A percentile compares a stretch with the other conserved stretches of the same genome.
Conservation (phyloP, 768 basidiomycete genomes). For the Paxillus involutus region DNA sequence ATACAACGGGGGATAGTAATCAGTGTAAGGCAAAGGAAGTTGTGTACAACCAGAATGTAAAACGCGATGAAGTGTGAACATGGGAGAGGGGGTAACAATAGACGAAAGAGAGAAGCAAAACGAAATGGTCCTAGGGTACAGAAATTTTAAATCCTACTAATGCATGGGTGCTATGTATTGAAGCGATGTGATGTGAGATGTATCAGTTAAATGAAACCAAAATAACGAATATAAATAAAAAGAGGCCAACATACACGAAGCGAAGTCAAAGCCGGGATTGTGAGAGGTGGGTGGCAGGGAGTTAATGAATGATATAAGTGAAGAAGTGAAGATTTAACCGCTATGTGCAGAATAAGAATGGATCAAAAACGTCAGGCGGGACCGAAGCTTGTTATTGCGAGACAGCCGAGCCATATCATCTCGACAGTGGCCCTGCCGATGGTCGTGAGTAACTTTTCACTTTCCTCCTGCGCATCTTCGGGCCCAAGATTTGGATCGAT, state of each 20-base stretch:
- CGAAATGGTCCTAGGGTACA: slow-evolving; percentile 16
- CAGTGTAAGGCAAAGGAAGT: slow-evolving; percentile 4
- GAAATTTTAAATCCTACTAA: slow-evolving; percentile 21
- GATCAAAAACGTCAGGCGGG: slow-evolving; percentile 10
- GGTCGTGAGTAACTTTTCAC: slow-evolving; percentile 41
- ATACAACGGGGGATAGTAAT: slow-evolving; percentile 17
- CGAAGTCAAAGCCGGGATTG: not conserved
- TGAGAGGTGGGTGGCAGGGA: not conserved
- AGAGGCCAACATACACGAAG: not conserved
- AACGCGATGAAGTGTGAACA: slow-evolving; percentile 8
- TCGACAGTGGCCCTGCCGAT: slow-evolving; percentile 52
- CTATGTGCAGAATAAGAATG: not conserved
- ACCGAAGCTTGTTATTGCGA: slow-evolving; percentile 47
- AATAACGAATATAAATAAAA: slow-evolving; percentile 7
- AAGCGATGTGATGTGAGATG: slow-evolving; percentile 7
- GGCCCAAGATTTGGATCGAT: slow-evolving; percentile 21
- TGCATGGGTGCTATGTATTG: slow-evolving; percentile 8
- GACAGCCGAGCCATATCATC: slow-evolving; percentile 55
- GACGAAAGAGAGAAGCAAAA: slow-evolving; percentile 1
- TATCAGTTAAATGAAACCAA: slow-evolving; percentile 1
- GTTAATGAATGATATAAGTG: not conserved
- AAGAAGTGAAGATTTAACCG: slow-evolving; percentile 9
- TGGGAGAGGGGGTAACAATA: slow-evolving; percentile 9
- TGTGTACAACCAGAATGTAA: slow-evolving; percentile 22
- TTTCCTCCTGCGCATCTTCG: slow-evolving; percentile 44